phyloP scores from a whole-genome alignment of 2,329 filamentous ascomycete species.

The Podosphaera leucotricha region DNA sequence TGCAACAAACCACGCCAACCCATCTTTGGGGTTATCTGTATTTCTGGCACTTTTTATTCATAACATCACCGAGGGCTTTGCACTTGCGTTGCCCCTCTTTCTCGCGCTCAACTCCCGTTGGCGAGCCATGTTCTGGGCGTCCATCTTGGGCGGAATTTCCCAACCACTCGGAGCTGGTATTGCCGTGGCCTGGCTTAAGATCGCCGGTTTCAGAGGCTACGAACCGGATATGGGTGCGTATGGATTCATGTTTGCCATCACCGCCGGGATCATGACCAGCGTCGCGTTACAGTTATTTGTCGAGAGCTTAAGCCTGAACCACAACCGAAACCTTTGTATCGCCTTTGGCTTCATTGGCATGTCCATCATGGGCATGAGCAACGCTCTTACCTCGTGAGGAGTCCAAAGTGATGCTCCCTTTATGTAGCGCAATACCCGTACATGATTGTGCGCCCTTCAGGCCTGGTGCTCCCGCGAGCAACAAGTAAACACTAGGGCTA shows the following conservation, averaged over 20 bases:
- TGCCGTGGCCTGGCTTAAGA: conserved; percentile 66
- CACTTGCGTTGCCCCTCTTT: conserved; percentile 78
- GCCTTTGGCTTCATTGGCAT: conserved; percentile 68
- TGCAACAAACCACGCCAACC: conserved; percentile 90
- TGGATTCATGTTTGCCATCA: conserved; percentile 65
- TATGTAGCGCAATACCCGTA: not conserved
- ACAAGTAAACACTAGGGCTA: too few relatives aligned
- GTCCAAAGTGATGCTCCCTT: not conserved
- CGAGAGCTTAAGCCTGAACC: conserved; percentile 63
- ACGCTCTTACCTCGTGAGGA: conserved; percentile 45
- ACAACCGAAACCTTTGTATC: conserved; percentile 55
- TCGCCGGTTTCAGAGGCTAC: conserved; percentile 31
- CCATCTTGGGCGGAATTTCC: conserved; percentile 60
- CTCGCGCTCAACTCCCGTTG: conserved; percentile 63
- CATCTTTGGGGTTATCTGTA: conserved; percentile 65
- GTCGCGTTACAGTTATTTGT: conserved; percentile 77
- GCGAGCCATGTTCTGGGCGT: conserved; percentile 66
- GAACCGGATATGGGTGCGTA: conserved; percentile 36
- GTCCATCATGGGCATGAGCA: conserved; percentile 65
- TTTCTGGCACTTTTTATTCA: conserved; percentile 94
- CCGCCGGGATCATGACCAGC: conserved; percentile 85
- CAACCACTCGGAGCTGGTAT: conserved; percentile 71
- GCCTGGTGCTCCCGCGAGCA: too few relatives aligned
- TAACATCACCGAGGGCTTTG: conserved; percentile 94
- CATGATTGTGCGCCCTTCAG: too few relatives aligned